A percentile compares a stretch with the other conserved stretches of the same genome.
Evolutionary conservation across 495 filamentous ascomycete species (phyloP).

Genomic region (Bacidia rubella): DNA sequence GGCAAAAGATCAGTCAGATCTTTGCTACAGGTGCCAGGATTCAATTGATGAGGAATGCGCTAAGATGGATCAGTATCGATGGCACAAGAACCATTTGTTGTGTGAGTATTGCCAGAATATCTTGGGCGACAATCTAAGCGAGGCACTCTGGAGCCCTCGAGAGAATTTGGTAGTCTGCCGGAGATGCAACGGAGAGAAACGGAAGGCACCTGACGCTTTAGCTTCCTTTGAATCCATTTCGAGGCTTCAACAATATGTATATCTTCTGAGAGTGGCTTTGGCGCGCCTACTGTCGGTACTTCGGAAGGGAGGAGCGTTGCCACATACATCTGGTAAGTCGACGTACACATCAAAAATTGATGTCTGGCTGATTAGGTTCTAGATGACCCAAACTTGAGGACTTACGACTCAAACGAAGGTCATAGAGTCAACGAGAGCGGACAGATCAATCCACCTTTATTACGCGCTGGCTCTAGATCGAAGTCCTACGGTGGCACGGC

Average conservation of each 20-base stretch:
- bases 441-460: slow-evolving; percentile 32
- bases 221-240: slow-evolving; percentile 51
- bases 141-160: slow-evolving; percentile 51
- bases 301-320: slow-evolving; percentile 64
- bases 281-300: slow-evolving; percentile 81
- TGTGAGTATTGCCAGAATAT: slow-evolving; percentile 67
- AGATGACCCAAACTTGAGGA: slow-evolving; percentile 62
- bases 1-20: slow-evolving; percentile 67
- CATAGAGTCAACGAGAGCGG: slow-evolving; percentile 32
- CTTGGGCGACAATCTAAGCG: slow-evolving; percentile 45
- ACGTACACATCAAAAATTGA: slow-evolving; percentile 2
- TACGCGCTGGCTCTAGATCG: slow-evolving; percentile 56
- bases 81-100: slow-evolving; percentile 68
- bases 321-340: slow-evolving; percentile 51
- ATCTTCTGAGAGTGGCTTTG: slow-evolving; percentile 79
- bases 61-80: slow-evolving; percentile 54
- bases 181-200: slow-evolving; percentile 41
- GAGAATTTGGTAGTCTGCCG: slow-evolving; percentile 56
- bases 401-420: slow-evolving; percentile 54
- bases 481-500: slow-evolving; percentile 62
- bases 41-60: slow-evolving; percentile 92
- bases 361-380: background rate
- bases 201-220: slow-evolving; percentile 33
- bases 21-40: slow-evolving; percentile 65
- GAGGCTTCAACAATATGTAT: slow-evolving; percentile 86